Percentiles rank a stretch among this genome's conserved stretches.
phyloP scores from a whole-genome alignment of 2,329 filamentous ascomycete species.

The Trichoderma brevicompactum region DNA sequence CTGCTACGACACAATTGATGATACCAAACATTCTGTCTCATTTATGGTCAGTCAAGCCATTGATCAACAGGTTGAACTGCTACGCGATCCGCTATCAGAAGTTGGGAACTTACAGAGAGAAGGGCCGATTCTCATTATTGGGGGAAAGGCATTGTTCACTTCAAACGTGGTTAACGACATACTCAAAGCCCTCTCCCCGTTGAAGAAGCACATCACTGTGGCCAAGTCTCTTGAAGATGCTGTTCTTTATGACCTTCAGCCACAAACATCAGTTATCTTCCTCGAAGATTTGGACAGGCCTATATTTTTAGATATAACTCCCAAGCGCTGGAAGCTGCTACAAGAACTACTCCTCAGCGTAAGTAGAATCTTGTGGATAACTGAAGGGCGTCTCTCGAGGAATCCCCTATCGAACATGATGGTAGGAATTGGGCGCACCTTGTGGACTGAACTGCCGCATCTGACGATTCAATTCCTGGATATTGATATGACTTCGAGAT shows the following conservation, averaged over 20 bases:
- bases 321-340: background rate
- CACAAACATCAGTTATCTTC: background rate
- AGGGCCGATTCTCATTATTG: background rate
- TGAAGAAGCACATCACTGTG: background rate
- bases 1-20: background rate
- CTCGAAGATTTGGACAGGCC: background rate
- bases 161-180: background rate
- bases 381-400: background rate
- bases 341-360: background rate
- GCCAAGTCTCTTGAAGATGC: background rate
- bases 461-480: background rate
- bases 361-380: background rate
- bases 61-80: background rate
- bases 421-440: background rate
- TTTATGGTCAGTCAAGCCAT: background rate
- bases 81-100: background rate
- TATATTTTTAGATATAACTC: background rate
- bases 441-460: background rate
- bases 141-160: background rate
- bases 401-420: background rate
- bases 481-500: background rate
- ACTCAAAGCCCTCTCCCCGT: background rate
- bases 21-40: background rate
- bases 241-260: background rate
- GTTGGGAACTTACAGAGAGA: background rate